Evolutionary conservation across 1,284 basidiomycete genomes (phyloP).

Genomic region (Melampsora americana): DNA sequence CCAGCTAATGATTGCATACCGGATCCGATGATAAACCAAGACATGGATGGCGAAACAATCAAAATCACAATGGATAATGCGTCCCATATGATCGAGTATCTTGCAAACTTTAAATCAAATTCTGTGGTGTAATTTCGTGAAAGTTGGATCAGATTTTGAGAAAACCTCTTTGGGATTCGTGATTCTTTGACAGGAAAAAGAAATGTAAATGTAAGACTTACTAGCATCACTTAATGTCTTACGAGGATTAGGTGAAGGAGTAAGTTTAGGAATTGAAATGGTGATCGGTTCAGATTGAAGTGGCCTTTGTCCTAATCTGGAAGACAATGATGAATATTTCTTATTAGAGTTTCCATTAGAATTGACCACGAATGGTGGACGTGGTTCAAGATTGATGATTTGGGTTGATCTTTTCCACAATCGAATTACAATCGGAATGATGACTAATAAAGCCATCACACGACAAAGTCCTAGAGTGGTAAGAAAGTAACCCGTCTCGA

Average conservation of each 20-base stretch:
- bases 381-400: neutral
- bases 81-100: constrained; percentile 2
- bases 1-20: neutral
- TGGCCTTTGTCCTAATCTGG: neutral
- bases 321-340: neutral
- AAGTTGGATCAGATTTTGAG: no score
- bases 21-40: neutral
- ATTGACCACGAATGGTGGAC: neutral
- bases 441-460: constrained; percentile 46
- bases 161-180: neutral
- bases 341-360: no score
- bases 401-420: neutral
- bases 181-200: neutral
- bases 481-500: constrained; percentile 47
- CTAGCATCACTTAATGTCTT: neutral
- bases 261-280: neutral
- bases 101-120: constrained; percentile 5
- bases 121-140: constrained; percentile 16
- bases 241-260: neutral
- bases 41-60: neutral
- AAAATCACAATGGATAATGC: neutral
- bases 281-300: neutral
- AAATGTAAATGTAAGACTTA: neutral
- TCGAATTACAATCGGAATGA: constrained; percentile 47
- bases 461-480: constrained; percentile 46